Evolutionary conservation across 2,329 filamentous ascomycete species (phyloP).

Genomic region (Calonectria pseudoturangicola): DNA sequence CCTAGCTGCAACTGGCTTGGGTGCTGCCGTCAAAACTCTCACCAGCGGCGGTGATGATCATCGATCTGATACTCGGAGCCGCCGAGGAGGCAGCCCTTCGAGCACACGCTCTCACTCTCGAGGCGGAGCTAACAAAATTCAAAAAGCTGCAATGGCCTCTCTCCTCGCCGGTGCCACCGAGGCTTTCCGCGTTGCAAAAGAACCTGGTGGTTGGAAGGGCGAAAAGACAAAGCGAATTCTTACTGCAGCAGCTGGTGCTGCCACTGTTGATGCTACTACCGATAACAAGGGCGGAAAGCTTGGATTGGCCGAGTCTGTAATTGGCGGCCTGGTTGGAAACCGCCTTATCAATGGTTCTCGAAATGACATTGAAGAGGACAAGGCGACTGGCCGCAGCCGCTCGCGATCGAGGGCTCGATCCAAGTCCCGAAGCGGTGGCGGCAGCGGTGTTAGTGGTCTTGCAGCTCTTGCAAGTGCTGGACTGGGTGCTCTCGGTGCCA

Average conservation of each 20-base stretch:
- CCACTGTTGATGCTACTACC: slow-evolving; percentile 87
- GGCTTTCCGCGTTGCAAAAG: slow-evolving; percentile 92
- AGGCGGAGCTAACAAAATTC: slow-evolving; percentile 76
- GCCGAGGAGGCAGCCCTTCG: slow-evolving; percentile 67
- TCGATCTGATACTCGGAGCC: slow-evolving; percentile 66
- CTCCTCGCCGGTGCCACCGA: slow-evolving; percentile 93
- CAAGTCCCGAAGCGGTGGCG: slow-evolving; percentile 63
- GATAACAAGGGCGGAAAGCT: slow-evolving; percentile 86
- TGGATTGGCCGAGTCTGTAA: slow-evolving; percentile 88
- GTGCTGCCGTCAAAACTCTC: slow-evolving; percentile 76
- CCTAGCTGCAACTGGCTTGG: slow-evolving; percentile 77
- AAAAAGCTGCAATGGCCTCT: slow-evolving; percentile 93
- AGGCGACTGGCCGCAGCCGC: slow-evolving; percentile 77
- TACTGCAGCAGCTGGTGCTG: slow-evolving; percentile 90
- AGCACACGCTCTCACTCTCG: slow-evolving; percentile 73
- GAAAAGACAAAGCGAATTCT: slow-evolving; percentile 94
- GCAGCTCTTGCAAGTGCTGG: slow-evolving; percentile 79
- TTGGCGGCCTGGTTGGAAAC: slow-evolving; percentile 91
- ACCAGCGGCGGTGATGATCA: slow-evolving; percentile 70
- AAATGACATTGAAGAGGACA: slow-evolving; percentile 78
- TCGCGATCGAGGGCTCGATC: slow-evolving; percentile 81
- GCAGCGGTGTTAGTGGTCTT: slow-evolving; percentile 67
- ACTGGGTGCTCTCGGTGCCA: slow-evolving; percentile 76
- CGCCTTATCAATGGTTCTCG: slow-evolving; percentile 88
- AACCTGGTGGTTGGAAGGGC: slow-evolving; percentile 91